phyloP scores from a whole-genome alignment of 1,284 basidiomycete genomes.

The Fomitopsis palustris region DNA sequence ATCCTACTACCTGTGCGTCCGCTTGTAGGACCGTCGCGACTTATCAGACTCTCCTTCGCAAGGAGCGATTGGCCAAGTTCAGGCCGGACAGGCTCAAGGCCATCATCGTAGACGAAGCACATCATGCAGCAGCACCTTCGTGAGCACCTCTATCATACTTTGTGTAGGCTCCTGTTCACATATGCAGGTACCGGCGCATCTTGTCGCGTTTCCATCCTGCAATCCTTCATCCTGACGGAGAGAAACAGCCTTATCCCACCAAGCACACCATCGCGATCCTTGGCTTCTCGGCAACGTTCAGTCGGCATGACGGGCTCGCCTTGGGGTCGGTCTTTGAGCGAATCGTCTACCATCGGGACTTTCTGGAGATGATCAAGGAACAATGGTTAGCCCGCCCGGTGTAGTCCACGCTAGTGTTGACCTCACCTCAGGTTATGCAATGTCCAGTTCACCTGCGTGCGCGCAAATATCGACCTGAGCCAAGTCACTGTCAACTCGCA shows the following conservation, averaged over 20 bases:
- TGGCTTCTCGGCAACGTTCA: slow-evolving; percentile 95
- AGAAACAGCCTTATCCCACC: slow-evolving; percentile 30
- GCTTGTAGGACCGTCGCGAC: slow-evolving; percentile 80
- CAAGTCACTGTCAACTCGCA: slow-evolving; percentile 60
- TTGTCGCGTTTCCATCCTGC: slow-evolving; percentile 72
- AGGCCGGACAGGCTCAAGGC: slow-evolving; percentile 71
- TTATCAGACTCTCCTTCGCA: slow-evolving; percentile 81
- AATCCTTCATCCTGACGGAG: slow-evolving; percentile 50
- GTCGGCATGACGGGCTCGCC: slow-evolving; percentile 87
- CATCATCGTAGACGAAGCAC: slow-evolving; percentile 91
- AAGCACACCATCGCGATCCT: slow-evolving; percentile 76
- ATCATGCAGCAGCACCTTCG: slow-evolving; percentile 92
- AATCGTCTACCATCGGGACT: slow-evolving; percentile 95
- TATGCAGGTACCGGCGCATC: slow-evolving; percentile 69
- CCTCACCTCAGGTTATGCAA: slow-evolving; percentile 69
- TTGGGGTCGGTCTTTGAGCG: slow-evolving; percentile 86
- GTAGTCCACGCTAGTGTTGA: not conserved
- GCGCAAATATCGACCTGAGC: slow-evolving; percentile 68
- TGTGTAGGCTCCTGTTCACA: not conserved
- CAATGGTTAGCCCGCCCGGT: slow-evolving; percentile 59
- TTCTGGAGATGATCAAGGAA: slow-evolving; percentile 90
- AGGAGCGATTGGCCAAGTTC: slow-evolving; percentile 77
- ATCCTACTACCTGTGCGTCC: slow-evolving; percentile 1
- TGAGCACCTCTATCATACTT: slow-evolving; percentile 33
- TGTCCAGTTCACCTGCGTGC: slow-evolving; percentile 80